Conservation (phyloP, 2,329 filamentous ascomycete genomes). For the Karstenula rhodostoma region DNA sequence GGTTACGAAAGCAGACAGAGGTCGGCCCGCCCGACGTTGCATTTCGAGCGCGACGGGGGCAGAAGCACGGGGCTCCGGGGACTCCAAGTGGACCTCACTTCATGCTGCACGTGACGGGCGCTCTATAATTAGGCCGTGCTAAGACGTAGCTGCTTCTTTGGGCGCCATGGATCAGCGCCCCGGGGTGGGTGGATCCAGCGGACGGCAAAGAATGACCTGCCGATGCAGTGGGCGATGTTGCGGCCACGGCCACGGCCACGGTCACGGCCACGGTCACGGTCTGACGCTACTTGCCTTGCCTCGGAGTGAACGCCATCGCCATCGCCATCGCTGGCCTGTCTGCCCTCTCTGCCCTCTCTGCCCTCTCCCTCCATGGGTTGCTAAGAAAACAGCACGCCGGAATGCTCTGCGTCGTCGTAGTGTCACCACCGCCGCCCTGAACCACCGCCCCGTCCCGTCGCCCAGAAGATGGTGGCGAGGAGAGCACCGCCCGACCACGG, state of each 20-base stretch:
- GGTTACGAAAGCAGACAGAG: neutral
- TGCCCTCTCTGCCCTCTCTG: conserved; percentile 8
- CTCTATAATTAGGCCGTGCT: conserved; percentile 3
- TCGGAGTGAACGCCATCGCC: conserved; percentile 11
- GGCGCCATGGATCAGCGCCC: conserved; percentile 13
- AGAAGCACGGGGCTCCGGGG: neutral
- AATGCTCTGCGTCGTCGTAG: conserved; percentile 30
- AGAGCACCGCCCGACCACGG: conserved; percentile 26
- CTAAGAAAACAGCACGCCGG: conserved; percentile 24
- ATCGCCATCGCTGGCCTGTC: conserved; percentile 13
- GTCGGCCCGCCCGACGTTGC: conserved; percentile 6
- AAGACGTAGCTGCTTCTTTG: conserved; percentile 13
- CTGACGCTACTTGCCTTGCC: conserved; percentile 11
- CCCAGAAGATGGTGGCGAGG: conserved; percentile 35
- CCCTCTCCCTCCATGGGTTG: conserved; percentile 11
- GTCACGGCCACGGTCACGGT: conserved; percentile 6
- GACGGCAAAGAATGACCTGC: neutral
- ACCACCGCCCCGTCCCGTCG: conserved; percentile 6
- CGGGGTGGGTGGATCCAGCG: conserved; percentile 7
- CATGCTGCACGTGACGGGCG: conserved; percentile 8
- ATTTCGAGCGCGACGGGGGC: conserved; percentile 1
- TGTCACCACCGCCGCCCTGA: conserved; percentile 17
- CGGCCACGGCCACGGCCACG: conserved; percentile 5
- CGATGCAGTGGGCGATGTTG: conserved; percentile 3
- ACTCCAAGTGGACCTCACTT: neutral